Evolutionary conservation across 495 filamentous ascomycete species (phyloP).

Genomic region (Bacidia gigantensis): DNA sequence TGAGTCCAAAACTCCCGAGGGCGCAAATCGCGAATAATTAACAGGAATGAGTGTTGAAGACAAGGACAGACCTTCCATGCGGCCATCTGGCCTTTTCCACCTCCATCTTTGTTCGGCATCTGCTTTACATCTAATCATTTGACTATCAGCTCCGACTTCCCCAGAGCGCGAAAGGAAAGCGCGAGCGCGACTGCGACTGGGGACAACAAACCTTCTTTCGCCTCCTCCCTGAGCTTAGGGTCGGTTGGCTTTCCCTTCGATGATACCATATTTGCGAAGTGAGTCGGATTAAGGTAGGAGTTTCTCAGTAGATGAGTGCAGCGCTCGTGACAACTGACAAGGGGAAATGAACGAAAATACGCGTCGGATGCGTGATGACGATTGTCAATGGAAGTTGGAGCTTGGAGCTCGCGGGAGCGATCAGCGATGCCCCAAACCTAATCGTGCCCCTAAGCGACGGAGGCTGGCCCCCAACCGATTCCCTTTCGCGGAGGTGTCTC

Average conservation of each 20-base stretch:
- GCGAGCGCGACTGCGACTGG: not conserved
- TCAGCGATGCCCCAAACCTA: not conserved
- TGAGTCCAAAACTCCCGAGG: not conserved
- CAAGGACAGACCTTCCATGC: slow-evolving; percentile 38
- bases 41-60: not conserved
- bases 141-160: not conserved
- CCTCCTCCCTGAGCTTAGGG: slow-evolving; percentile 35
- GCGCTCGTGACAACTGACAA: slow-evolving; percentile 1
- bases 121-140: slow-evolving; percentile 16
- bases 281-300: no score
- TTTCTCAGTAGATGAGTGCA: no score
- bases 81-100: slow-evolving; percentile 40
- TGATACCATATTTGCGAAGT: slow-evolving; percentile 23
- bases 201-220: slow-evolving; percentile 28
- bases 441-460: not conserved
- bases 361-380: slow-evolving; percentile 9
- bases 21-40: not conserved
- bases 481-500: no score
- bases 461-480: no score
- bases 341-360: no score
- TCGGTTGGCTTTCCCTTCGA: slow-evolving; percentile 42
- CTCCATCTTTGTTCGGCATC: slow-evolving; percentile 41
- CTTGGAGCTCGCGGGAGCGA: no score
- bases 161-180: not conserved
- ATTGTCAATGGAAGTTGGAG: not conserved